Conservation (phyloP, 148 eudicot species). For the Rhododendron vialii region DNA sequence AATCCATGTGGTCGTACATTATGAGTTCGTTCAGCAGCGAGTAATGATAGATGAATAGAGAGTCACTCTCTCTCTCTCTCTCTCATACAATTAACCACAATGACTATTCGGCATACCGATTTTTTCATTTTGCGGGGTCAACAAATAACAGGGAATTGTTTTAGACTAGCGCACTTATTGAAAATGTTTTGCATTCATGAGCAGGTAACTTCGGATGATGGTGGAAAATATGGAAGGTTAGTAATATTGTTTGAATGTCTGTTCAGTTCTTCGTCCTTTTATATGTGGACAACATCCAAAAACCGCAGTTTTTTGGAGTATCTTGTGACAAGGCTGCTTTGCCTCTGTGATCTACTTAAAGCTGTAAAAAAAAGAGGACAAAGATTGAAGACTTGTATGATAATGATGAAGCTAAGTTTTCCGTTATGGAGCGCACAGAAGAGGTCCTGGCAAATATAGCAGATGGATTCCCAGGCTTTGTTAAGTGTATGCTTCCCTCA, state of each 20-base stretch:
- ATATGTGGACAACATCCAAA: not conserved
- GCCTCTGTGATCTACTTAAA: slow-evolving; percentile 6
- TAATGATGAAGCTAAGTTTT: slow-evolving; percentile 33
- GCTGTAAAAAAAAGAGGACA: slow-evolving; percentile 34
- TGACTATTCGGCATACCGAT: not conserved
- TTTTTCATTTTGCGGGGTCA: not conserved
- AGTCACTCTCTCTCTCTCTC: not conserved
- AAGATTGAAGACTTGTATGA: slow-evolving; percentile 33
- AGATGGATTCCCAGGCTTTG: slow-evolving; percentile 29
- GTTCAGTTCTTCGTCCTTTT: not conserved
- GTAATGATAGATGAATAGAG: not conserved
- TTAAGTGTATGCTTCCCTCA: slow-evolving; percentile 57
- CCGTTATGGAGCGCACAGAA: slow-evolving; percentile 43
- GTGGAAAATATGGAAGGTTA: slow-evolving; percentile 11
- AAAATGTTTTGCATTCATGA: not conserved
- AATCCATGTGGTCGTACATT: not conserved
- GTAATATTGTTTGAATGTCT: not conserved
- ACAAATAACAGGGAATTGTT: not conserved
- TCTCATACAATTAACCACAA: not conserved
- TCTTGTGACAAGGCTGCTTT: slow-evolving; percentile 8
- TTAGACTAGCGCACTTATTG: not conserved
- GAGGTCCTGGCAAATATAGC: slow-evolving; percentile 24
- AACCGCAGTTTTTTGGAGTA: not conserved
- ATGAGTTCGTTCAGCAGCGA: not conserved
- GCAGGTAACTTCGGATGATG: slow-evolving; percentile 12